These are phyloP conservation scores for Fagus sylvatica DNA, from an alignment of 306 rosid genomes.

Conservation along the genomic window DNA sequence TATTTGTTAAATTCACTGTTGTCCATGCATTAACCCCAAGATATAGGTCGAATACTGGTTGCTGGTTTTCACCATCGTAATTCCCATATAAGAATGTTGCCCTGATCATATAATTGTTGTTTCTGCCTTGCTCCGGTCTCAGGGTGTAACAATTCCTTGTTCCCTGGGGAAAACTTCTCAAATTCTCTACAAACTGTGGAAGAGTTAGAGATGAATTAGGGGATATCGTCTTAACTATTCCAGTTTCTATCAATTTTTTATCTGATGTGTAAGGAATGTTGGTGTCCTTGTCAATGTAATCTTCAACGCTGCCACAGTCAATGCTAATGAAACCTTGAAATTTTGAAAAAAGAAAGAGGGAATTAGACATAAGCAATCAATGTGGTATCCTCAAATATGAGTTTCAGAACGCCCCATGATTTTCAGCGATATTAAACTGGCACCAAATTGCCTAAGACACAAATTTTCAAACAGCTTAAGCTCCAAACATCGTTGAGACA, in stretches of 20 bases:
- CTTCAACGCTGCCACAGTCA: constrained; percentile 37
- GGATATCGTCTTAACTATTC: neutral
- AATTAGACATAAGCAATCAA: no score
- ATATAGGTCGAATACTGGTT: constrained; percentile 31
- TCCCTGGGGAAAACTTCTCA: constrained; percentile 51
- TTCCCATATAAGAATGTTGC: constrained; percentile 43
- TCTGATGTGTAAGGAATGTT: constrained; percentile 28
- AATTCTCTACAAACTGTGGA: constrained; percentile 6
- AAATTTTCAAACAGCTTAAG: no score
- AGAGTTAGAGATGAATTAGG: neutral
- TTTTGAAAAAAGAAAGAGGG: neutral
- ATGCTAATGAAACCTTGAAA: constrained; percentile 41
- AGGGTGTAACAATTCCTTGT: constrained; percentile 50
- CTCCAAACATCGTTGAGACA: no score
- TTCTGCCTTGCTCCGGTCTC: constrained; percentile 28
- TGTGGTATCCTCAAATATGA: no score
- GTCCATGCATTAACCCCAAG: constrained; percentile 45
- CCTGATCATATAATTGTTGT: constrained; percentile 36
- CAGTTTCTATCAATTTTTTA: constrained; percentile 24
- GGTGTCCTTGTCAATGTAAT: constrained; percentile 5
- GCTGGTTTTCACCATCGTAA: constrained; percentile 30
- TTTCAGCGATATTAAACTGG: no score
- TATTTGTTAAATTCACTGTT: neutral
- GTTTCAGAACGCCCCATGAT: no score
- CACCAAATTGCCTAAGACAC: no score